Conservation (phyloP, 2,329 filamentous ascomycete genomes). For the Colletotrichum cordylinicola region DNA sequence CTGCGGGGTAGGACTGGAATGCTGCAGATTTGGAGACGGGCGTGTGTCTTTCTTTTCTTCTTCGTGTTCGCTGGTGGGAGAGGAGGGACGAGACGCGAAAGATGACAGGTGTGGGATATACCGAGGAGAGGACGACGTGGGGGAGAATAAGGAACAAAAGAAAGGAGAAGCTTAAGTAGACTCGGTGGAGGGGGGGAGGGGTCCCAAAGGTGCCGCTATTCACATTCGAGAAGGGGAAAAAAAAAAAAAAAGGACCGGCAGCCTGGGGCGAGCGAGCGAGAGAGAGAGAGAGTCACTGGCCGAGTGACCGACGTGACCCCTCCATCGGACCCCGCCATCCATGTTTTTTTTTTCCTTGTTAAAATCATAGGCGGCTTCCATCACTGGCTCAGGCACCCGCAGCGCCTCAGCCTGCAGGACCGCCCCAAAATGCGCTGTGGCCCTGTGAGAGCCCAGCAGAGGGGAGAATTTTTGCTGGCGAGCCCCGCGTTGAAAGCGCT, state of each 20-base stretch:
- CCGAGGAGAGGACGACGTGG: neutral
- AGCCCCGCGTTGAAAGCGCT: constrained; percentile 6
- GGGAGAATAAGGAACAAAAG: neutral
- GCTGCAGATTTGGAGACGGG: constrained; percentile 18
- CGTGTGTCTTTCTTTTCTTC: neutral
- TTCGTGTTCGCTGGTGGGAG: neutral
- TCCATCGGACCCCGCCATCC: constrained; percentile 8
- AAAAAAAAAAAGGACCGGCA: neutral
- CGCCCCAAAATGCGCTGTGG: neutral
- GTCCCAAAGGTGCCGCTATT: constrained; percentile 16
- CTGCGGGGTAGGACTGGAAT: constrained; percentile 16
- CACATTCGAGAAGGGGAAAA: neutral
- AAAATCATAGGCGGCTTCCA: neutral
- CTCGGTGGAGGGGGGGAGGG: neutral
- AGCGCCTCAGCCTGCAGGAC: neutral
- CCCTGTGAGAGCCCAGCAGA: neutral
- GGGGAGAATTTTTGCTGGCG: constrained; percentile 15
- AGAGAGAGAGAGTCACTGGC: neutral
- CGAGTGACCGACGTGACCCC: neutral
- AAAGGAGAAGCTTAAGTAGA: constrained; percentile 12
- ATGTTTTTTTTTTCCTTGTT: neutral
- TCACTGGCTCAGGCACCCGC: neutral
- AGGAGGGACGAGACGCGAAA: neutral
- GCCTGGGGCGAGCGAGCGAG: neutral
- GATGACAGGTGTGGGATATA: neutral